Percentiles rank a stretch among this genome's conserved stretches.
Conservation (phyloP, 345 rosid genomes). For the Camelina neglecta region DNA sequence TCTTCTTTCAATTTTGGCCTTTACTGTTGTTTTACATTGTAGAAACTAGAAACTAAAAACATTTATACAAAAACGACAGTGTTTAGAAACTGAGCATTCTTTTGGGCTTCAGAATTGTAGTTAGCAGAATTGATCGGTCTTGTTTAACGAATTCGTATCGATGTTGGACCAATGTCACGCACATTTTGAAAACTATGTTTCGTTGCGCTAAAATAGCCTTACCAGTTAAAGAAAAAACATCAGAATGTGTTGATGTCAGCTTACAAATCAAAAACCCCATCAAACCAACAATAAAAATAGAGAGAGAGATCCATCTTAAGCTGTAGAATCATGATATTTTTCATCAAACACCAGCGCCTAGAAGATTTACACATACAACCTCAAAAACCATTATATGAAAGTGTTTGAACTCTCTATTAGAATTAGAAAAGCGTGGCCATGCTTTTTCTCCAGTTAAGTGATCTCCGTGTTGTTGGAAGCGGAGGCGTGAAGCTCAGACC, state of each 20-base stretch:
- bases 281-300: neutral
- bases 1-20: neutral
- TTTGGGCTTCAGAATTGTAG: neutral
- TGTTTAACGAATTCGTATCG: neutral
- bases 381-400: conserved; percentile 24
- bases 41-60: neutral
- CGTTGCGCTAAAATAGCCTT: neutral
- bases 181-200: neutral
- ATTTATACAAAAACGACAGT: neutral
- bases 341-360: conserved; percentile 31
- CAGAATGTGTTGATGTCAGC: conserved; percentile 1
- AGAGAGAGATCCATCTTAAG: conserved; percentile 1
- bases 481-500: conserved; percentile 88
- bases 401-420: neutral
- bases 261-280: conserved; percentile 5
- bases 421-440: conserved; percentile 58
- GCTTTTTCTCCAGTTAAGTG: conserved; percentile 76
- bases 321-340: neutral
- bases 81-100: neutral
- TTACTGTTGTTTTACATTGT: neutral
- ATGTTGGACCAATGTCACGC: neutral
- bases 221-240: neutral
- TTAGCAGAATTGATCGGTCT: neutral
- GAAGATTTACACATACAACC: conserved; percentile 37
- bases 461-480: conserved; percentile 51